Conservation (phyloP, 192 early-diverging fungal species). For the Neocallimastix lanati region DNA sequence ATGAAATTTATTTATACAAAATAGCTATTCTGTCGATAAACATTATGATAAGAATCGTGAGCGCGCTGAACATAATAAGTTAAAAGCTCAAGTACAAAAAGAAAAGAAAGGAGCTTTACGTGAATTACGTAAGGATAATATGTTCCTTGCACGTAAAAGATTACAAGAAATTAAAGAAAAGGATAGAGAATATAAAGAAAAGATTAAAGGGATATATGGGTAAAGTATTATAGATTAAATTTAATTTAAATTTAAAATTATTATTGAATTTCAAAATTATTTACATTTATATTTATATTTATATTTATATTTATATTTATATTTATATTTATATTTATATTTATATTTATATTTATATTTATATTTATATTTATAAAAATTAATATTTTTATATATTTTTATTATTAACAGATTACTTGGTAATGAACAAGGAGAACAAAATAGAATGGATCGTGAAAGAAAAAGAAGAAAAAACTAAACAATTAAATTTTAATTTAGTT, state of each 20-base stretch:
- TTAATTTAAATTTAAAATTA: not conserved
- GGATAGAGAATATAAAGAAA: constrained; percentile 66
- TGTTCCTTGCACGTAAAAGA: constrained; percentile 63
- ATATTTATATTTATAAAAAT: no score
- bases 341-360: not conserved
- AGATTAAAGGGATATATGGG: constrained; percentile 80
- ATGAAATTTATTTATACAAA: no score
- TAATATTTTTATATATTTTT: not conserved
- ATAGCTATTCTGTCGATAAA: constrained; percentile 65
- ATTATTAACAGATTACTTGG: not conserved
- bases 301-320: no score
- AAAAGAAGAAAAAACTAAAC: not conserved
- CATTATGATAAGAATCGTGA: constrained; percentile 65
- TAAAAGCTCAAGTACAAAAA: constrained; percentile 67
- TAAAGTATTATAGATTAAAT: constrained; percentile 3
- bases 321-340: no score
- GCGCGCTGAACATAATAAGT: constrained; percentile 52
- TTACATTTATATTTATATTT: no score
- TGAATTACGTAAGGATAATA: constrained; percentile 84
- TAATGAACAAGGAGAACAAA: constrained; percentile 2
- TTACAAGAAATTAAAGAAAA: constrained; percentile 49
- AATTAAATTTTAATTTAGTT: no score
- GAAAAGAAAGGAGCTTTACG: constrained; percentile 88
- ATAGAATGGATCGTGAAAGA: not conserved
- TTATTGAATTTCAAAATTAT: no score